Evolutionary conservation across 2,329 filamentous ascomycete genomes (phyloP).

Genomic region (Setomelanomma holmii): DNA sequence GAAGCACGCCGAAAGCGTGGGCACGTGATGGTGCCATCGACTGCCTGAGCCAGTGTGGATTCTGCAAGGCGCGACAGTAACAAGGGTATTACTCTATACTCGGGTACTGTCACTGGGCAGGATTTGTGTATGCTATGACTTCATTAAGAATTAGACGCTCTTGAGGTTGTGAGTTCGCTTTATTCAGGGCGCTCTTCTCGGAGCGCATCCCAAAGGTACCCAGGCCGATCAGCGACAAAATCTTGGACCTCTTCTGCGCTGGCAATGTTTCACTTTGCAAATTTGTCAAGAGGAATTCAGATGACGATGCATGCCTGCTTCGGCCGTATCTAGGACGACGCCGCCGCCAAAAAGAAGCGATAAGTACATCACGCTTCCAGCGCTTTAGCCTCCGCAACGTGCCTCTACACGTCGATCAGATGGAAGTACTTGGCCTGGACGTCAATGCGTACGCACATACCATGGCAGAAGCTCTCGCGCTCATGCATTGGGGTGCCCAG

Average conservation of each 20-base stretch:
- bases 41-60: too few species aligned
- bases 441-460: conserved; percentile 47
- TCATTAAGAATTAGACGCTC: too few species aligned
- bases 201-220: conserved; percentile 19
- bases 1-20: too few species aligned
- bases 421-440: conserved; percentile 53
- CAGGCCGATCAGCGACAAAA: conserved; percentile 12
- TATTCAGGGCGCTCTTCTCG: conserved; percentile 14
- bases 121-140: too few species aligned
- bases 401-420: conserved; percentile 59
- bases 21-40: too few species aligned
- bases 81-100: too few species aligned
- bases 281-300: conserved; percentile 20
- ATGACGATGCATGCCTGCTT: conserved; percentile 57
- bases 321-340: conserved; percentile 58
- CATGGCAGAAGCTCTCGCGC: conserved; percentile 60
- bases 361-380: conserved; percentile 20
- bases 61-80: too few species aligned
- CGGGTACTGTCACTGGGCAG: too few species aligned
- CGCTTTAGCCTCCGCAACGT: conserved; percentile 58
- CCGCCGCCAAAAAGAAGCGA: conserved; percentile 2
- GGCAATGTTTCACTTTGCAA: conserved; percentile 6
- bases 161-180: too few species aligned
- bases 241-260: conserved; percentile 21
- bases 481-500: conserved; percentile 57